Evolutionary conservation across 2,329 filamentous ascomycete genomes (phyloP).

Genomic region (Phialophora macrospora): DNA sequence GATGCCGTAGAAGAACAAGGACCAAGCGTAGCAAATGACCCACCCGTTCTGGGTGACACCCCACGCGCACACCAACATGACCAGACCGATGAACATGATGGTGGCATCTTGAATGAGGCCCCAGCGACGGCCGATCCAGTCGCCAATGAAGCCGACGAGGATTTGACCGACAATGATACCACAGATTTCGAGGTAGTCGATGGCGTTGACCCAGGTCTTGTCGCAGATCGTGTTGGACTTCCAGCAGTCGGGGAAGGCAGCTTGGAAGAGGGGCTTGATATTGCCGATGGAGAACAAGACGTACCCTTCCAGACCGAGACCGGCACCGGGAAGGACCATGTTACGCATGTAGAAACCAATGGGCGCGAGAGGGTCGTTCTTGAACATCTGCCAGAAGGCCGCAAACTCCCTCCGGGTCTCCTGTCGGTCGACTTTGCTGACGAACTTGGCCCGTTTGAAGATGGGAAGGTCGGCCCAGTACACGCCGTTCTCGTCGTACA

Average conservation of each 20-base stretch:
- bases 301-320: slow-evolving; percentile 90
- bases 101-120: slow-evolving; percentile 92
- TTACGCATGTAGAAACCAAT: slow-evolving; percentile 87
- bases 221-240: slow-evolving; percentile 68
- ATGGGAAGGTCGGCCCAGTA: slow-evolving; percentile 93
- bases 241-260: slow-evolving; percentile 82
- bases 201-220: slow-evolving; percentile 77
- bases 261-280: slow-evolving; percentile 77
- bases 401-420: slow-evolving; percentile 72
- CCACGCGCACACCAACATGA: slow-evolving; percentile 93
- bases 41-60: slow-evolving; percentile 85
- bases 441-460: slow-evolving; percentile 72
- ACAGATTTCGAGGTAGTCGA: slow-evolving; percentile 89
- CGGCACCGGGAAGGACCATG: slow-evolving; percentile 89
- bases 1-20: slow-evolving; percentile 85
- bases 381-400: slow-evolving; percentile 76
- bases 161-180: slow-evolving; percentile 96
- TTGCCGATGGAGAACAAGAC: slow-evolving; percentile 97
- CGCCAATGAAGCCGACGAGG: slow-evolving; percentile 78
- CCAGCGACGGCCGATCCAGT: slow-evolving; percentile 86
- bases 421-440: slow-evolving; percentile 70
- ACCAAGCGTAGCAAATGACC: slow-evolving; percentile 97
- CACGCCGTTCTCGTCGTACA: slow-evolving; percentile 76
- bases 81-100: slow-evolving; percentile 91
- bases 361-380: slow-evolving; percentile 82